Percentiles rank a stretch among this genome's conserved stretches.
Conservation (phyloP, 177 flowering plant species). For the Tripterygium wilfordii region DNA sequence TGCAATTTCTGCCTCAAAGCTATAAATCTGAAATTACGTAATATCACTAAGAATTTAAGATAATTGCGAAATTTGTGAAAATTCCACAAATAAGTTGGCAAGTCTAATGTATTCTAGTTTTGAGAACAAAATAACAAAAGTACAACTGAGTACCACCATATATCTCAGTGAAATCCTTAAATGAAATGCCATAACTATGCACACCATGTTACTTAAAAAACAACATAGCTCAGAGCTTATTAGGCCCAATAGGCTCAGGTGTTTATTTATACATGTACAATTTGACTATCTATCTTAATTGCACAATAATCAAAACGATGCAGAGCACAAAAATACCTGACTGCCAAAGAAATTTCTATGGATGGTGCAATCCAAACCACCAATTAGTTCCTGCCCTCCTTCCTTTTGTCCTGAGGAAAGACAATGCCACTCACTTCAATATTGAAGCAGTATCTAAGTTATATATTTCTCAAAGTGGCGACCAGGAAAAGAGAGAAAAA, state of each 20-base stretch:
- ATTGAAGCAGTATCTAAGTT: background rate
- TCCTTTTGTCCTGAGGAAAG: slow-evolving; percentile 68
- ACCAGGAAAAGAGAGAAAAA: slow-evolving; percentile 4
- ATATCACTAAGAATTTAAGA: background rate
- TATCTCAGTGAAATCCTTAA: too few species aligned
- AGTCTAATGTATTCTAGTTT: too few species aligned
- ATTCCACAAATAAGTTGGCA: background rate
- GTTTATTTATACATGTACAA: too few species aligned
- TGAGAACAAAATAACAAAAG: too few species aligned
- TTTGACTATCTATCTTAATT: too few species aligned
- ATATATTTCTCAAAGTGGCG: background rate
- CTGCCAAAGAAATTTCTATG: slow-evolving; percentile 94
- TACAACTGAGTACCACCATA: too few species aligned
- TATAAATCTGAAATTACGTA: slow-evolving; percentile 50
- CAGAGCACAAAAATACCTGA: slow-evolving; percentile 43
- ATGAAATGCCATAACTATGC: too few species aligned
- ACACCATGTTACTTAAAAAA: too few species aligned
- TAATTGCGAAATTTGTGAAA: background rate
- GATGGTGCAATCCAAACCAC: slow-evolving; percentile 89
- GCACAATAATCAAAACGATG: too few species aligned
- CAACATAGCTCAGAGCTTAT: too few species aligned
- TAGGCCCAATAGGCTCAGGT: too few species aligned
- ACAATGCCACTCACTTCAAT: background rate
- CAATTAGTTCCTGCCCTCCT: slow-evolving; percentile 88
- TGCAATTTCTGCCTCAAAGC: slow-evolving; percentile 80